phyloP scores from a whole-genome alignment of 2,329 filamentous ascomycete species.

The Paraconiothyrium sp. region DNA sequence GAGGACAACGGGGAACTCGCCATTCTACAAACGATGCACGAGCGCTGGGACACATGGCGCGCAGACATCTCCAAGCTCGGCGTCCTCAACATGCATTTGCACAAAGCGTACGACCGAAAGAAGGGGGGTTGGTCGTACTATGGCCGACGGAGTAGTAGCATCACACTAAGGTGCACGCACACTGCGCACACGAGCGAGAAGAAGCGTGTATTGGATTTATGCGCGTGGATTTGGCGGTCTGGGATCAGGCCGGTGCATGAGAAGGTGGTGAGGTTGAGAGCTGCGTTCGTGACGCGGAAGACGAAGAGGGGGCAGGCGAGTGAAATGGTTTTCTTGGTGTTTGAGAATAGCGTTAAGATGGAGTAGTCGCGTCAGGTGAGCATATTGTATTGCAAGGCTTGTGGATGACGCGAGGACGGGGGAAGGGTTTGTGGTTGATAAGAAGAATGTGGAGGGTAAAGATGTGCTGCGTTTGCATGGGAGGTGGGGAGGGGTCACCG shows the following conservation, averaged over 20 bases:
- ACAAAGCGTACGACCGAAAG: not conserved
- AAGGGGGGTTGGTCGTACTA: not conserved
- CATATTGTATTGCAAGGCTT: not conserved
- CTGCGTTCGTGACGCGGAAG: not conserved
- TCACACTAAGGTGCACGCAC: not conserved
- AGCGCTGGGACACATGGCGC: not conserved
- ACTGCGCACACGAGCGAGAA: constrained; percentile 1
- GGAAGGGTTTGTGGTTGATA: not conserved
- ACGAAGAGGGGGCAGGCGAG: not conserved
- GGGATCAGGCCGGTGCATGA: not conserved
- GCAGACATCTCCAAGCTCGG: not conserved
- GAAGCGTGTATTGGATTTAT: not conserved
- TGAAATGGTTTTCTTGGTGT: not conserved
- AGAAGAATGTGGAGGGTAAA: not conserved
- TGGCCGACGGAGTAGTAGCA: too few species aligned
- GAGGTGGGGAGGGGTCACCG: not conserved
- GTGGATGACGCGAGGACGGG: not conserved
- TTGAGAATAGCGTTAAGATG: not conserved
- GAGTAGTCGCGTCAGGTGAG: not conserved
- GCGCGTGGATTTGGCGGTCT: not conserved
- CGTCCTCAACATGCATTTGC: not conserved
- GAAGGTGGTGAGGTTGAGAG: too few species aligned
- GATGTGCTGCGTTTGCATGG: not conserved
- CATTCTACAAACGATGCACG: not conserved
- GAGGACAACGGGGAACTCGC: not conserved